Percentiles rank a stretch among this genome's conserved stretches.
Conservation (phyloP, 1,284 basidiomycete species). For the Bothia castanella region DNA sequence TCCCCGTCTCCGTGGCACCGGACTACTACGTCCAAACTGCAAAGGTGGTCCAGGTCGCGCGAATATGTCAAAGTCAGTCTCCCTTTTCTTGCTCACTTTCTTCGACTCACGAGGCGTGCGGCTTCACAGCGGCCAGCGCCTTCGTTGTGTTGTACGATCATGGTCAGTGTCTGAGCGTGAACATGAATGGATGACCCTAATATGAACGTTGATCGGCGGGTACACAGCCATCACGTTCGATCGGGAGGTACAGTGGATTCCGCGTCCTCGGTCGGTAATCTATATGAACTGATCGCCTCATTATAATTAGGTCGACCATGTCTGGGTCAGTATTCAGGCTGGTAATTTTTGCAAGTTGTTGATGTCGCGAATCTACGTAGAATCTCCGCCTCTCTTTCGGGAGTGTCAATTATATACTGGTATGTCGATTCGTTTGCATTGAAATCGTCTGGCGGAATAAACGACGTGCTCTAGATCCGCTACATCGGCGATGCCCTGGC, state of each 20-base stretch:
- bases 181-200: background rate
- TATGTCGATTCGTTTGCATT: background rate
- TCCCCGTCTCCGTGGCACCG: no score
- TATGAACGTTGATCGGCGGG: background rate
- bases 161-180: conserved; percentile 1
- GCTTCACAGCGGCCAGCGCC: background rate
- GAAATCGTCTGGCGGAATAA: background rate
- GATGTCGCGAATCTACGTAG: background rate
- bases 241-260: conserved; percentile 10
- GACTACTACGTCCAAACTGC: no score
- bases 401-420: conserved; percentile 17
- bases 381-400: background rate
- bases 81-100: background rate
- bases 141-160: conserved; percentile 4
- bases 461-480: conserved; percentile 15
- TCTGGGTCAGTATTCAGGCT: conserved; percentile 15
- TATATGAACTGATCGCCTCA: background rate
- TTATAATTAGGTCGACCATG: conserved; percentile 15
- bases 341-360: background rate
- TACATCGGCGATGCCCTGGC: conserved; percentile 22
- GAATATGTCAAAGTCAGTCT: background rate
- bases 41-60: background rate
- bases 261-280: background rate
- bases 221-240: conserved; percentile 3
- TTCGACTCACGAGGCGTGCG: no score